Percentiles rank a stretch among this genome's conserved stretches.
Evolutionary conservation across 1,284 basidiomycete species (phyloP).

Genomic region (Sporisorium scitamineum): DNA sequence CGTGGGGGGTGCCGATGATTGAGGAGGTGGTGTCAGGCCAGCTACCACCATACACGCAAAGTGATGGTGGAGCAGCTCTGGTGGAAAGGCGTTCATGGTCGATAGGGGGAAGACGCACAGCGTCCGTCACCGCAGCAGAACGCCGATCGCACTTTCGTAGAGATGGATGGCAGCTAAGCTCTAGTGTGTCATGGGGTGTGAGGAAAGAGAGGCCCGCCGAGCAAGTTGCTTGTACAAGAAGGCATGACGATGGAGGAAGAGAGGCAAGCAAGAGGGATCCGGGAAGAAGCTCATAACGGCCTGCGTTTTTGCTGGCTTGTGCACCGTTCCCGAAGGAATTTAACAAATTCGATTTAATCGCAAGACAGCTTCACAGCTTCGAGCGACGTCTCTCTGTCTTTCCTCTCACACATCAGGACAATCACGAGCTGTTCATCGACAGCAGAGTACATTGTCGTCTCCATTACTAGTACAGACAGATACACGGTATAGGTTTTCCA

Average conservation of each 20-base stretch:
- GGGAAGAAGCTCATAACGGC: conserved; percentile 16
- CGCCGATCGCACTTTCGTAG: neutral
- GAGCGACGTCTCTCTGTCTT: neutral
- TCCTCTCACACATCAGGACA: neutral
- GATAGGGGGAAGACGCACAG: neutral
- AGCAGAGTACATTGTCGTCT: neutral
- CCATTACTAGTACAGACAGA: neutral
- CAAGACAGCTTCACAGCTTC: neutral
- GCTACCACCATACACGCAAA: conserved; percentile 63
- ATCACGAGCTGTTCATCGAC: neutral
- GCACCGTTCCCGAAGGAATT: conserved; percentile 4
- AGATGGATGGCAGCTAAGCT: neutral
- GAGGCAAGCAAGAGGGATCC: neutral
- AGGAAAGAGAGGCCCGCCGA: neutral
- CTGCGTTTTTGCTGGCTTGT: conserved; percentile 27
- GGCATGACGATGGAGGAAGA: neutral
- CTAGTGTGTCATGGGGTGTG: conserved; percentile 1
- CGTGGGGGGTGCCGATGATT: conserved; percentile 6
- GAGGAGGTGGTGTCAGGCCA: conserved; percentile 48
- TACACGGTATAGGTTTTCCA: no score
- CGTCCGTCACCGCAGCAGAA: neutral
- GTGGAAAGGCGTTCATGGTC: conserved; percentile 62
- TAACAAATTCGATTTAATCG: neutral
- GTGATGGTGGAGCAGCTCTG: conserved; percentile 63
- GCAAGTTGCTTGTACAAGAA: neutral